These are phyloP conservation scores for Irpex sp. DNA, from an alignment of 1,284 basidiomycete species.

Conservation along the genomic window DNA sequence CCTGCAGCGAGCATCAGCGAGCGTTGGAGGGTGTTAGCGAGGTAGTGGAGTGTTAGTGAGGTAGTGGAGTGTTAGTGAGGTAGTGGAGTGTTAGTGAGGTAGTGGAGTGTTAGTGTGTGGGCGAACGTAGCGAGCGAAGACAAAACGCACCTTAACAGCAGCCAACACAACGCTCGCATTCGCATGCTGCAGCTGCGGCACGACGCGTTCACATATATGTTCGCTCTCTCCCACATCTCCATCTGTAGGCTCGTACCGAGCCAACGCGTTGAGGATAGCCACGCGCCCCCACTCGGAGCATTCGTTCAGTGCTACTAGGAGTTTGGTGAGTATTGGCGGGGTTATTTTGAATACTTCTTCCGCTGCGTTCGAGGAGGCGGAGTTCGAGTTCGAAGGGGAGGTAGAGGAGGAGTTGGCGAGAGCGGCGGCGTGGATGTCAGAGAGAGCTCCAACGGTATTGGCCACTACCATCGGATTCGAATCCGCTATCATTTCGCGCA, in stretches of 20 bases:
- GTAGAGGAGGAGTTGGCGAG: too few relatives aligned
- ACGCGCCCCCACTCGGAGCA: conserved; percentile 99
- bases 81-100: too few relatives aligned
- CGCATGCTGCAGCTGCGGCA: conserved; percentile 97
- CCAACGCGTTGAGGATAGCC: conserved; percentile 84
- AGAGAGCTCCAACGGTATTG: conserved; percentile 11
- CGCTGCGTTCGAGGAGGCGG: conserved; percentile 53
- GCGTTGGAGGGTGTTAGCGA: not conserved
- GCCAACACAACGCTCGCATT: conserved; percentile 95
- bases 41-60: too few relatives aligned
- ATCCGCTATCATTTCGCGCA: conserved; percentile 91
- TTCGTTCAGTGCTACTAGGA: conserved; percentile 94
- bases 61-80: too few relatives aligned
- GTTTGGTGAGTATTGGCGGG: conserved; percentile 77
- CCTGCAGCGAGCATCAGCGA: conserved; percentile 40
- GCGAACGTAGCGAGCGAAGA: not conserved
- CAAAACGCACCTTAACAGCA: conserved; percentile 76
- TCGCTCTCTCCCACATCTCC: conserved; percentile 93
- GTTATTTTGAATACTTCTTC: conserved; percentile 83
- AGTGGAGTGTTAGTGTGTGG: too few relatives aligned
- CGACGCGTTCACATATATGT: conserved; percentile 97
- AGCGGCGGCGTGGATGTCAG: not conserved
- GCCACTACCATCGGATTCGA: conserved; percentile 92
- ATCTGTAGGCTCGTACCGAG: conserved; percentile 67
- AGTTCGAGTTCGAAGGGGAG: too few relatives aligned